Conservation (phyloP, 1,284 basidiomycete genomes). For the Irpex rosettiformis region DNA sequence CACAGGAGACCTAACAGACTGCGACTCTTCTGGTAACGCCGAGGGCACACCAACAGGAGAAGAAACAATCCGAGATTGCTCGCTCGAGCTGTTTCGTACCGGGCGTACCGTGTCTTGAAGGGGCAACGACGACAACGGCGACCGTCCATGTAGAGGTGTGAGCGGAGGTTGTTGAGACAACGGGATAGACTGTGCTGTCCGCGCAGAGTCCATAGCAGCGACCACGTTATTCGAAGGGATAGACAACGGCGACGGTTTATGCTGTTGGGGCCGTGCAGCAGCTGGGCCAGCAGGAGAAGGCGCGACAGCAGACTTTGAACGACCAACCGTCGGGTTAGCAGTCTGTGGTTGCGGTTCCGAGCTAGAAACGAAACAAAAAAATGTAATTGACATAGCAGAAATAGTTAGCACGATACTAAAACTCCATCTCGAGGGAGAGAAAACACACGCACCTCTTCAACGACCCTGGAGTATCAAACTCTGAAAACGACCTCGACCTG, state of each 20-base stretch:
- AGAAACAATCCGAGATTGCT: neutral
- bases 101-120: neutral
- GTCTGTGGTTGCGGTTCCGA: neutral
- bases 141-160: neutral
- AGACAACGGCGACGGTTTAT: slow-evolving; percentile 51
- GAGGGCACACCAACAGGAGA: neutral
- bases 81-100: neutral
- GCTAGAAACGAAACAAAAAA: neutral
- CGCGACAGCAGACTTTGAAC: slow-evolving; percentile 24
- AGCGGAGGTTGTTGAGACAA: neutral
- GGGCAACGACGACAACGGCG: neutral
- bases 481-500: slow-evolving; percentile 72
- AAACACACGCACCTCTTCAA: slow-evolving; percentile 36
- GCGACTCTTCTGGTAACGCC: neutral
- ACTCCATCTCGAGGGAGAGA: neutral
- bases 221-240: slow-evolving; percentile 37
- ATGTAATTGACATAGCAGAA: too few relatives aligned
- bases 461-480: slow-evolving; percentile 44
- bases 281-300: slow-evolving; percentile 18
- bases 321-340: slow-evolving; percentile 13
- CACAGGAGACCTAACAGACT: neutral
- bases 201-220: slow-evolving; percentile 16
- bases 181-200: neutral
- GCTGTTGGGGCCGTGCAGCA: slow-evolving; percentile 20
- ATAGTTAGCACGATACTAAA: too few relatives aligned